These are phyloP conservation scores for Acanthochlamys bracteata DNA, from an alignment of 106 monocot genomes.

Conservation along the genomic window DNA sequence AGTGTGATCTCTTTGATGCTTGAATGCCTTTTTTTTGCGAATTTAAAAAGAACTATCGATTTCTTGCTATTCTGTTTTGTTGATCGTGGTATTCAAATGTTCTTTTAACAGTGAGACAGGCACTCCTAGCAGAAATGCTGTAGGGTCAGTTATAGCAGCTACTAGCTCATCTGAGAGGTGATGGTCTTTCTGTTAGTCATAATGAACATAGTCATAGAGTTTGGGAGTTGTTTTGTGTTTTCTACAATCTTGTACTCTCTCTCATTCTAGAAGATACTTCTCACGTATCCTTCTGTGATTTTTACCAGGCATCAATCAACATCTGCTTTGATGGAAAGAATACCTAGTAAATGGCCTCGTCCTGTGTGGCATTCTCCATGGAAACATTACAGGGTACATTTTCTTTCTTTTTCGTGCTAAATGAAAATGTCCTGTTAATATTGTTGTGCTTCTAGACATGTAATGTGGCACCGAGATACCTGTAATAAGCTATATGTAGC, in stretches of 20 bases:
- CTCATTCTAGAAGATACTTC: too few species aligned
- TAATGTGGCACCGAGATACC: too few species aligned
- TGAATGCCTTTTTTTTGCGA: not conserved
- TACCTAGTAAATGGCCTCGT: slow-evolving; percentile 95
- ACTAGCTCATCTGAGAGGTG: slow-evolving; percentile 73
- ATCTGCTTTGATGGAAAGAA: slow-evolving; percentile 84
- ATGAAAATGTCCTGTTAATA: not conserved
- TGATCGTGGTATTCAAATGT: not conserved
- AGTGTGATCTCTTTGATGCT: slow-evolving; percentile 11
- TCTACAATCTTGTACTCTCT: too few species aligned
- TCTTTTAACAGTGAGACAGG: slow-evolving; percentile 35
- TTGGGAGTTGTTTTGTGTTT: too few species aligned
- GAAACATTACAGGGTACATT: slow-evolving; percentile 82
- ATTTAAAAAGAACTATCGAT: not conserved
- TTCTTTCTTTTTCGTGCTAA: not conserved
- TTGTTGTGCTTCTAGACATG: too few species aligned
- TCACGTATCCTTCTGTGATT: too few species aligned
- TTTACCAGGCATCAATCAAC: slow-evolving; percentile 49
- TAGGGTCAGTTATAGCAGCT: slow-evolving; percentile 40
- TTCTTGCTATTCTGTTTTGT: not conserved
- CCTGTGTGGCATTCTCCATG: slow-evolving; percentile 95
- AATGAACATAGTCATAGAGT: not conserved
- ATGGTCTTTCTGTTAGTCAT: not conserved
- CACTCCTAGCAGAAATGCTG: slow-evolving; percentile 25
- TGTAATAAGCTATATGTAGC: too few species aligned